Base-by-base conservation (phyloP, 2,329 filamentous ascomycete species). In the Verticillium klebahnii region DNA sequence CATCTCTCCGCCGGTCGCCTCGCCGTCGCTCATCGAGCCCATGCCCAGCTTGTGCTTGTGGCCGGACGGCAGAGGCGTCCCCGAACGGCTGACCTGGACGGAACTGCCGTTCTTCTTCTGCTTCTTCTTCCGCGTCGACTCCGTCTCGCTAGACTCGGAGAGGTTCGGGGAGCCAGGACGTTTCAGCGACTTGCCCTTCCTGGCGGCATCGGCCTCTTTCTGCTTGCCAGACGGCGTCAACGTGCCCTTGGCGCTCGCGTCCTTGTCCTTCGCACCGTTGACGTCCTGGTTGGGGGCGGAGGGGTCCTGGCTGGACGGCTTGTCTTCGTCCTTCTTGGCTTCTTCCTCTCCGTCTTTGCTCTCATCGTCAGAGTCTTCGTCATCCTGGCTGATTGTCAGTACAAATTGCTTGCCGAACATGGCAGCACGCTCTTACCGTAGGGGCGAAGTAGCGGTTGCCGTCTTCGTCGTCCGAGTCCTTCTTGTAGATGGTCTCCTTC, bases 121-220 rank as follows among this genome's bases (percentile, higher is more conserved):
- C 71, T 90, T 86, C 72, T 84, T 85, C 78, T 91, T 92, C 77
- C 95, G 93, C 67, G 88, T 86, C 0, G 91, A 94, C 73, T 98
- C 94, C 68, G 93, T 96, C 60, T 92, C 94, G 72, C 92, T 96
- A 11, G 92, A 92, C 72, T 98, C 94, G 2, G 93, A 97, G 36
- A 91, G 82, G 66, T 93, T 90, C 3, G 93, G 92, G 17, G 93
- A 97, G 19, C 93, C 92, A 36, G 91, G 85, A 34, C 94, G 88
- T 78, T 97, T 97, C 59, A 94, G 84, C 36, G 81, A 82, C 70
- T 86, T 88, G 68, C 75, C 74, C 71, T 85, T 86, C 73, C 85
- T 86, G 6, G 77, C 70, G 12, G 80, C 74, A 36, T 84, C 77
- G 5, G 74, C 72, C 12, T 74, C 69, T 61, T 78, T 77, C 60